These are phyloP conservation scores for Jacaranda mimosifolia DNA, from an alignment of 257 asterid species.

Conservation along the genomic window DNA sequence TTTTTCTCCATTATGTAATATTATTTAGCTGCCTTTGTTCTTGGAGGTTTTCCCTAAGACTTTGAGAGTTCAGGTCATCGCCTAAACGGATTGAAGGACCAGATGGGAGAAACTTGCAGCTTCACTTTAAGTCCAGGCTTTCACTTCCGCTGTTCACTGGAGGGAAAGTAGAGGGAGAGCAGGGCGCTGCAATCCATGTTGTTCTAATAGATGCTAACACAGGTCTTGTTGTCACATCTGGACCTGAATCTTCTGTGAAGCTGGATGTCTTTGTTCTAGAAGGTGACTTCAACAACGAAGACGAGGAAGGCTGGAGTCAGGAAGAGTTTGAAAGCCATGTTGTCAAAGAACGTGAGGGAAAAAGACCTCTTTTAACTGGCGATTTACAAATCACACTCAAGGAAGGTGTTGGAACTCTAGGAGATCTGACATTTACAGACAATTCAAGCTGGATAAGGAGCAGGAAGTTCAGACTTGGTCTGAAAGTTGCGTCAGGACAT, in stretches of 20 bases:
- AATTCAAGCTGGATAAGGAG: constrained; percentile 99
- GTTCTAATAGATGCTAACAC: constrained; percentile 76
- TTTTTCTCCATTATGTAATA: neutral
- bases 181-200: constrained; percentile 89
- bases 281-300: constrained; percentile 94
- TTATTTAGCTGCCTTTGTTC: constrained; percentile 4
- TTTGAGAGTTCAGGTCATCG: constrained; percentile 64
- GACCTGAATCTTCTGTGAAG: constrained; percentile 85
- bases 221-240: constrained; percentile 83
- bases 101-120: constrained; percentile 92
- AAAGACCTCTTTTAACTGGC: constrained; percentile 90
- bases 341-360: constrained; percentile 97
- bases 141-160: constrained; percentile 97
- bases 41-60: constrained; percentile 26
- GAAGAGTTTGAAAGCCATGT: constrained; percentile 95
- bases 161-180: constrained; percentile 98
- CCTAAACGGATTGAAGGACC: constrained; percentile 93
- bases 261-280: constrained; percentile 90
- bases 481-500: constrained; percentile 87
- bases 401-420: constrained; percentile 97
- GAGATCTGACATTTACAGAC: constrained; percentile 94
- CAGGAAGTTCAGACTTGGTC: constrained; percentile 94
- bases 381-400: constrained; percentile 87
- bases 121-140: constrained; percentile 80
- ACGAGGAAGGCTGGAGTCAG: constrained; percentile 82